These are phyloP conservation scores for Ambrosia trifida DNA, from an alignment of 129 eudicot species.

Conservation along the genomic window DNA sequence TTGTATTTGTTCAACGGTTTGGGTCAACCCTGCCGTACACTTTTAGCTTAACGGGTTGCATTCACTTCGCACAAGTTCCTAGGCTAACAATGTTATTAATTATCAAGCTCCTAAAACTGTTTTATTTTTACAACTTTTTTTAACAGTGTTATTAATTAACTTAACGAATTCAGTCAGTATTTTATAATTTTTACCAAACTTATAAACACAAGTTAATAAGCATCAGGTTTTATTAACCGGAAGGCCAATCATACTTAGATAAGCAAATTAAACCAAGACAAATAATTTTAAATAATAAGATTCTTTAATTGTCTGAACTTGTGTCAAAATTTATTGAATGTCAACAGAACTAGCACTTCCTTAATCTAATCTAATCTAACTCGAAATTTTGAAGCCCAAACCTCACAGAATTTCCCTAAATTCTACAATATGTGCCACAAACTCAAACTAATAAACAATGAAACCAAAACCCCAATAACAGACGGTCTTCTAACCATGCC, in stretches of 20 bases:
- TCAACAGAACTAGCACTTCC: conserved; percentile 11
- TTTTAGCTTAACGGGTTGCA: no score
- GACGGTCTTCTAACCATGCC: conserved; percentile 27
- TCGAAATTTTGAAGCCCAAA: background rate
- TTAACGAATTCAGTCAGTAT: no score
- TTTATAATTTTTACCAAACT: no score
- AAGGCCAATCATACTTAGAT: background rate
- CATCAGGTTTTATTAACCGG: background rate
- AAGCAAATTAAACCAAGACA: background rate
- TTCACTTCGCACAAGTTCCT: no score
- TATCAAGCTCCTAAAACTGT: no score
- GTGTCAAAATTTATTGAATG: conserved; percentile 15
- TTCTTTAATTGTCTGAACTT: conserved; percentile 4
- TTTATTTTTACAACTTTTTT: no score
- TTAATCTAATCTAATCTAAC: conserved; percentile 25
- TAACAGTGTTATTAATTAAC: no score
- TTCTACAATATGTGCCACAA: conserved; percentile 29
- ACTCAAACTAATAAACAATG: conserved; percentile 34
- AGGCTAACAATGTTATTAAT: no score
- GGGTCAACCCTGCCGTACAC: no score
- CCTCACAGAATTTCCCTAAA: conserved; percentile 17
- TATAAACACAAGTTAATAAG: no score
- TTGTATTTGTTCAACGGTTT: no score
- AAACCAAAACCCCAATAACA: conserved; percentile 32
- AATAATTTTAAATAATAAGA: conserved; percentile 16